These are phyloP conservation scores for Boeremia exigua DNA, from an alignment of 2,329 filamentous ascomycete species.

Conservation along the genomic window DNA sequence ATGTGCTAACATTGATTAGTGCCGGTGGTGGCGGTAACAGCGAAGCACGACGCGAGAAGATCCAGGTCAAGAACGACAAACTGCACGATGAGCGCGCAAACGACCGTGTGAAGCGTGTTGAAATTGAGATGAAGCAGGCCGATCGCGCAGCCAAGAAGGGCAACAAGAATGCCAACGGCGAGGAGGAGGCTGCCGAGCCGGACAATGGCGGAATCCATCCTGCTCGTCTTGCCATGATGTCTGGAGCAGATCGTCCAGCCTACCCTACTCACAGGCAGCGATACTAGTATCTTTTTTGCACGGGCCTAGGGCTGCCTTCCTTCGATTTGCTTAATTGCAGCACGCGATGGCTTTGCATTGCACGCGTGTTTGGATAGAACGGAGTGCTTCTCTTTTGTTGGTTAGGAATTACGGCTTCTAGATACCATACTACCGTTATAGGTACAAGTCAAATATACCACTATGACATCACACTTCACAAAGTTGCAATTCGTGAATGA, in stretches of 20 bases:
- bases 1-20: conserved; percentile 50
- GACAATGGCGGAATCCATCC: conserved; percentile 46
- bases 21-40: conserved; percentile 87
- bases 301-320: background rate
- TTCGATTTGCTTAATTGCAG: background rate
- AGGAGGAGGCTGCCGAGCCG: conserved; percentile 25
- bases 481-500: background rate
- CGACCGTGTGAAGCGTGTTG: conserved; percentile 55
- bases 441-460: background rate
- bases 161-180: conserved; percentile 24
- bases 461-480: conserved; percentile 9
- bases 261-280: conserved; percentile 28
- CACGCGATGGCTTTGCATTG: background rate
- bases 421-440: conserved; percentile 1
- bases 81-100: conserved; percentile 72
- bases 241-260: conserved; percentile 21
- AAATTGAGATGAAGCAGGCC: conserved; percentile 49
- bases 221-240: conserved; percentile 46
- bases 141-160: conserved; percentile 50
- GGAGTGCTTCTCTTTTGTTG: background rate
- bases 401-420: background rate
- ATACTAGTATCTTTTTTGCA: conserved; percentile 15
- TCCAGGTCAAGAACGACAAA: conserved; percentile 84
- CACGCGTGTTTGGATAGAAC: conserved; percentile 1
- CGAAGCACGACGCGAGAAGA: conserved; percentile 73